Evolutionary conservation across 805 yeast genomes (phyloP).

Genomic region (Ogataea glucozyma): DNA sequence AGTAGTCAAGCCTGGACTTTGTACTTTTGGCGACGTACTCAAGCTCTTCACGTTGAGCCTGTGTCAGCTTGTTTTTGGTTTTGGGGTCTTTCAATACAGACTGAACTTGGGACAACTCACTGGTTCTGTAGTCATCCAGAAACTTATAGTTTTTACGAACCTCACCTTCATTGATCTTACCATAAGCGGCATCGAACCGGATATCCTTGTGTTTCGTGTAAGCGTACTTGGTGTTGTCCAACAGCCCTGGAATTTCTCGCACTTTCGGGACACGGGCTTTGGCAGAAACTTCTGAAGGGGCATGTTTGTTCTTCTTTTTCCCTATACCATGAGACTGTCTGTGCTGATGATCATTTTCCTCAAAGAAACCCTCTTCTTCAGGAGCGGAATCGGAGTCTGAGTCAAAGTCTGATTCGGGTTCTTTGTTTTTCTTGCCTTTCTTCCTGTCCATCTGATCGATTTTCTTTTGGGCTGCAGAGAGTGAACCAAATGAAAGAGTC

Average conservation of each 20-base stretch:
- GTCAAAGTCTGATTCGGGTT: constrained; percentile 22
- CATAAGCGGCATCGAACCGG: constrained; percentile 87
- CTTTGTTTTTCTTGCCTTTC: constrained; percentile 7
- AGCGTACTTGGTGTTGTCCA: constrained; percentile 37
- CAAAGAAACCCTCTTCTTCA: constrained; percentile 39
- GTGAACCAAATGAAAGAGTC: constrained; percentile 63
- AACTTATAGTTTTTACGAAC: constrained; percentile 80
- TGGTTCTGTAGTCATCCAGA: constrained; percentile 79
- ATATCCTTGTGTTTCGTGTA: constrained; percentile 68
- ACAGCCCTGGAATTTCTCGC: constrained; percentile 72
- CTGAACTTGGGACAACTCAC: constrained; percentile 66
- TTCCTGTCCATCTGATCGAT: constrained; percentile 32
- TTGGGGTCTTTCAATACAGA: constrained; percentile 55
- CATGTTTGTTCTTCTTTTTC: constrained; percentile 67
- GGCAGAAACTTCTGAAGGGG: constrained; percentile 79
- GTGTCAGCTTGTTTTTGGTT: constrained; percentile 41
- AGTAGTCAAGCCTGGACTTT: constrained; percentile 63
- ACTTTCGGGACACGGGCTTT: constrained; percentile 68
- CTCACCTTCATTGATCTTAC: constrained; percentile 69
- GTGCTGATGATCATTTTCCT: constrained; percentile 31
- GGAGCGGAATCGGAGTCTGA: constrained; percentile 26
- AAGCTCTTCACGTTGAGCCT: constrained; percentile 51
- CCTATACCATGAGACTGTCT: constrained; percentile 18
- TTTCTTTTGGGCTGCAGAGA: constrained; percentile 59
- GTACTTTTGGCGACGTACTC: constrained; percentile 61